A percentile compares a stretch with the other conserved stretches of the same genome.
Conservation (phyloP, 2,329 filamentous ascomycete genomes). For the Botrytis fabae region DNA sequence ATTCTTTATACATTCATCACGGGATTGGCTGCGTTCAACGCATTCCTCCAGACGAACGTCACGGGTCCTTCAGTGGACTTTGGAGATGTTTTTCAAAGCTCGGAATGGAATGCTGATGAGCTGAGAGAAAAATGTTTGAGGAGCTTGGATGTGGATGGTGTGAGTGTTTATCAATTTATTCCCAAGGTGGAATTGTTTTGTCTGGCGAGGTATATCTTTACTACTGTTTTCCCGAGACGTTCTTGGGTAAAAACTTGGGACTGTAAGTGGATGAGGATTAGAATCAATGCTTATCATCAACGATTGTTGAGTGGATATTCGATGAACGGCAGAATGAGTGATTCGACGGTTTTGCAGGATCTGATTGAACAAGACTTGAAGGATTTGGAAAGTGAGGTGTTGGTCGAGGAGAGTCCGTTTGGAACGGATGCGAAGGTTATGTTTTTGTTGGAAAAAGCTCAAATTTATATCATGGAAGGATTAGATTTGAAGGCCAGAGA, state of each 20-base stretch:
- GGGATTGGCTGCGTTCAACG: conserved; percentile 69
- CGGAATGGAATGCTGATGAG: conserved; percentile 18
- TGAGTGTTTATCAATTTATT: conserved; percentile 81
- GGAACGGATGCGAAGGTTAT: conserved; percentile 57
- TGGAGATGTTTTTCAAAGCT: conserved; percentile 44
- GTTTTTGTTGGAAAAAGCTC: conserved; percentile 79
- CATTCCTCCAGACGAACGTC: conserved; percentile 83
- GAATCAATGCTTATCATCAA: conserved; percentile 73
- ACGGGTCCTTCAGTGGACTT: conserved; percentile 76
- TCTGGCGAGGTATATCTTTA: conserved; percentile 60
- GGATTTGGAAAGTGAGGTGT: conserved; percentile 47
- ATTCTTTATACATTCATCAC: conserved; percentile 42
- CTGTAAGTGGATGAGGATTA: conserved; percentile 53
- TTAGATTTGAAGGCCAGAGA: conserved; percentile 72
- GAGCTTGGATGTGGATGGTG: conserved; percentile 76
- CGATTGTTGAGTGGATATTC: conserved; percentile 52
- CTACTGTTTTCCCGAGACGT: conserved; percentile 37
- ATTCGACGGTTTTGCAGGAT: conserved; percentile 61
- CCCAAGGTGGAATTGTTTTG: conserved; percentile 82
- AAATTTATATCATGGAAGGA: conserved; percentile 81
- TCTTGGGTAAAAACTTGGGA: conserved; percentile 34
- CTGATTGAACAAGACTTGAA: conserved; percentile 60
- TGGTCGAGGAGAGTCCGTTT: conserved; percentile 44
- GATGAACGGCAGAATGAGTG: conserved; percentile 44
- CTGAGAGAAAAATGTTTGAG: conserved; percentile 60